These are phyloP conservation scores for Penicillium salamii DNA, from an alignment of 495 filamentous ascomycete species.

Conservation along the genomic window DNA sequence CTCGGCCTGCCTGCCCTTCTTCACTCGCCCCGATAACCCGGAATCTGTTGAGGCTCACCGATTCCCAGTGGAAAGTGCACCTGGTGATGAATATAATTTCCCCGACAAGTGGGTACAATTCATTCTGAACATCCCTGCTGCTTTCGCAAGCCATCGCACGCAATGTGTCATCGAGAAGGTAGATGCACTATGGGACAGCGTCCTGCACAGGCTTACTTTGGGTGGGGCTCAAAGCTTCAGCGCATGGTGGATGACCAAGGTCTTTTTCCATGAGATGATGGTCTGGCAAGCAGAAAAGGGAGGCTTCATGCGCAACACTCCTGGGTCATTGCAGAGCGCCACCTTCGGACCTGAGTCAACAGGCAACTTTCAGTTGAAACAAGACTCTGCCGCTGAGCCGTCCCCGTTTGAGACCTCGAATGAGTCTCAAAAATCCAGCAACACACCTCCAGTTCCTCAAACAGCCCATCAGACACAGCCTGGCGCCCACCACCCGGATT, in stretches of 20 bases:
- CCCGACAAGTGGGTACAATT: conserved; percentile 85
- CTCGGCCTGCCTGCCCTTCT: conserved; percentile 32
- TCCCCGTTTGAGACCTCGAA: conserved; percentile 11
- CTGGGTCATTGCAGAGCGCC: conserved; percentile 43
- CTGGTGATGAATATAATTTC: conserved; percentile 57
- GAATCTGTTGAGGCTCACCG: conserved; percentile 35
- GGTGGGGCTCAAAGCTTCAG: conserved; percentile 82
- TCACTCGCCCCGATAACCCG: conserved; percentile 41
- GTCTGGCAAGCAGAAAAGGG: conserved; percentile 88
- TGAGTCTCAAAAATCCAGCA: conserved; percentile 11
- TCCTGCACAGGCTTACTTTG: conserved; percentile 61
- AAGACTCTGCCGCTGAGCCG: conserved; percentile 5
- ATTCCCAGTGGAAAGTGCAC: conserved; percentile 33
- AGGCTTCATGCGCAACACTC: conserved; percentile 73
- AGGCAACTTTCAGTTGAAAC: conserved; percentile 24
- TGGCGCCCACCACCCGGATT: conserved; percentile 14
- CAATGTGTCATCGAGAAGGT: conserved; percentile 50
- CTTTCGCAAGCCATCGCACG: conserved; percentile 69
- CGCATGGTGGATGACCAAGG: conserved; percentile 97
- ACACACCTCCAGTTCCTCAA: conserved; percentile 5
- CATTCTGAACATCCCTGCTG: conserved; percentile 66
- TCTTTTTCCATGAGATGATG: conserved; percentile 95
- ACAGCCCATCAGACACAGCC: conserved; percentile 14
- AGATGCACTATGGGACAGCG: conserved; percentile 44
- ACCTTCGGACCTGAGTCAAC: conserved; percentile 31